Percentiles rank a stretch among this genome's conserved stretches.
phyloP scores from a whole-genome alignment of 768 basidiomycete genomes.

The Lactifluus piperatus region DNA sequence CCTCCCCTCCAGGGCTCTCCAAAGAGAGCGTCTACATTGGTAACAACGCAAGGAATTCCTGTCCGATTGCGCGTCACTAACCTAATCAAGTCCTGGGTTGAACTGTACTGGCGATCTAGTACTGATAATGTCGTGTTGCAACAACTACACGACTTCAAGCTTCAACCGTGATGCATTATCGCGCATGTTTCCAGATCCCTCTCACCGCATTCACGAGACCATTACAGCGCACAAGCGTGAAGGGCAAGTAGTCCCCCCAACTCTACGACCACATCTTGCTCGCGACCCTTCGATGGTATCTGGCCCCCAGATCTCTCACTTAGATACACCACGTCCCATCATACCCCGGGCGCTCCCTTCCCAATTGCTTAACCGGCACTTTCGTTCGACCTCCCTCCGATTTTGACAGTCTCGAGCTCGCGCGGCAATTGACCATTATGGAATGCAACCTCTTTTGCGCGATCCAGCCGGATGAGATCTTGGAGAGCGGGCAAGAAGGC shows the following conservation, averaged over 20 bases:
- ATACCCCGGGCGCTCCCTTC: conserved; percentile 74
- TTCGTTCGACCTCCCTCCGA: conserved; percentile 65
- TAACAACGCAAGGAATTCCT: conserved; percentile 76
- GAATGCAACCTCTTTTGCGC: conserved; percentile 82
- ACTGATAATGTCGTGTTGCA: conserved; percentile 61
- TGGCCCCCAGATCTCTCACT: conserved; percentile 42
- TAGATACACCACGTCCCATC: conserved; percentile 76
- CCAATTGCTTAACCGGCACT: conserved; percentile 58
- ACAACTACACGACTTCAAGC: conserved; percentile 50
- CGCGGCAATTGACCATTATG: conserved; percentile 90
- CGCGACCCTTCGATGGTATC: conserved; percentile 71
- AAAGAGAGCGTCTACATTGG: conserved; percentile 67
- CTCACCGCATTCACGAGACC: conserved; percentile 65
- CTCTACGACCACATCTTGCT: conserved; percentile 50
- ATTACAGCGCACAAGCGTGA: conserved; percentile 44
- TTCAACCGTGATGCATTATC: conserved; percentile 51
- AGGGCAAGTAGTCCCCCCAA: conserved; percentile 34
- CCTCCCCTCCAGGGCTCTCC: conserved; percentile 49
- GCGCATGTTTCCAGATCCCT: conserved; percentile 55
- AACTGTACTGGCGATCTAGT: conserved; percentile 77
- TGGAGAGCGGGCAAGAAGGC: conserved; percentile 74
- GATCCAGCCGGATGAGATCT: conserved; percentile 80
- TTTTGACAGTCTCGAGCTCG: conserved; percentile 87
- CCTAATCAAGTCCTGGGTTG: conserved; percentile 91
- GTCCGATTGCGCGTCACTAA: conserved; percentile 88